Evolutionary conservation across 202 grass and related monocot species (phyloP), one percentile per base, ranked within the genome.

Genomic region (Bolboschoenoplectus hybrid): DNA sequence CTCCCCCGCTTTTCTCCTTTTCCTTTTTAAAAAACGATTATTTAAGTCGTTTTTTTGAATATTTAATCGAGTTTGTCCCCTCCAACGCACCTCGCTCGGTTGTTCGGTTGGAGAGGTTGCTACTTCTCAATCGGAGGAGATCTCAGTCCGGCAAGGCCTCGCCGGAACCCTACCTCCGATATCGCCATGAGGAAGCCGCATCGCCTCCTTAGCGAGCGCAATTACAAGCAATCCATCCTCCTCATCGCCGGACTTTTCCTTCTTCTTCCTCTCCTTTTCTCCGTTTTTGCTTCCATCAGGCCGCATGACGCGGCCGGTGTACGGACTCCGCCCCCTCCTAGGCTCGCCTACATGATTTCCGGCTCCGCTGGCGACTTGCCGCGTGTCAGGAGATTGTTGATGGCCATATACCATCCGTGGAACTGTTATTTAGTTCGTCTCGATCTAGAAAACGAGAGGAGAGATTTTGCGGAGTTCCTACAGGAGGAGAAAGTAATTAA

Each of bases 381-480:
- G 83, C 90, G 93, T 85, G 85, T 98, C 87, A 89, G 84, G 80
- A 55, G 97, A 85, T 82, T 96, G 58, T 87, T 98, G 45, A 84
- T 79, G 85, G 97, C 90, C 62, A 75, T 91, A 63, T 98, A 98
- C 89, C 97, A 98, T 66, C 97, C 96, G 5, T 91, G 93, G 97
- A 98, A 98, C 80, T 92, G 72, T 88, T 98, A 98, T 84, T 84
- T 98, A 58, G 66, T 98, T 62, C 90, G 91, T 38, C 89, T 98
- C 67, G 75, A 91, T 13, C 58, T 65, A 17, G 85, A 89, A 69
- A 89, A 74, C 36, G 97, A 94, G 40, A 90, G 89, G 43, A 88
- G 86, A 85, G 93, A 96, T 91, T 89, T 98, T 87, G 90, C 76
- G 68, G 90, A 85, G 49, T 94, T 96, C 83, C 87, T 91, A 83